These are phyloP conservation scores for Ehretia macrophylla DNA, from an alignment of 257 asterid species.

Conservation along the genomic window DNA sequence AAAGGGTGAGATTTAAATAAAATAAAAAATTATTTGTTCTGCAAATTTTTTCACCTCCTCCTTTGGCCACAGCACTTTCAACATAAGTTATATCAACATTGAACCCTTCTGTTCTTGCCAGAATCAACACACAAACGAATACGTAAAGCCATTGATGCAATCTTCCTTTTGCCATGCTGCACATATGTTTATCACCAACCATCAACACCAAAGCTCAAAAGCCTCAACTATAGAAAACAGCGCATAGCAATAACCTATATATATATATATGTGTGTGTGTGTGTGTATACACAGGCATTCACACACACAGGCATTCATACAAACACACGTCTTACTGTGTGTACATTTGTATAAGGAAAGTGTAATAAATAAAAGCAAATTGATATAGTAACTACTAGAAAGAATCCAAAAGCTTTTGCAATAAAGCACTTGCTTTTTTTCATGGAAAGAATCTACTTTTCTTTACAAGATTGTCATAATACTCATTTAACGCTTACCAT, in stretches of 20 bases:
- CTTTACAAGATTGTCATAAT: too few species aligned
- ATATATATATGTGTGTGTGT: too few species aligned
- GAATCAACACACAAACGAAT: conserved; percentile 17
- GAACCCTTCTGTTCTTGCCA: conserved; percentile 26
- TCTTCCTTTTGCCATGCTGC: conserved; percentile 35
- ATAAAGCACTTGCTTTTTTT: too few species aligned
- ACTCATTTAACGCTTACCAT: too few species aligned
- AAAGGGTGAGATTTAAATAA: not conserved
- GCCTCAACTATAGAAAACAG: not conserved
- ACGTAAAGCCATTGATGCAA: conserved; percentile 28
- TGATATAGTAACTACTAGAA: too few species aligned
- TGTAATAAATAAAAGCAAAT: not conserved
- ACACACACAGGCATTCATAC: too few species aligned
- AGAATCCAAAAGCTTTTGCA: too few species aligned
- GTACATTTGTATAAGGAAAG: not conserved
- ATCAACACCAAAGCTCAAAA: not conserved
- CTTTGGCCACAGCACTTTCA: conserved; percentile 53
- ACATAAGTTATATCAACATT: conserved; percentile 45
- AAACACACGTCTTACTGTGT: not conserved
- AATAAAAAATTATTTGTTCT: not conserved
- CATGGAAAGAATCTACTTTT: too few species aligned
- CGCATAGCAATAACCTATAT: not conserved
- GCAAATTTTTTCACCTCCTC: conserved; percentile 47
- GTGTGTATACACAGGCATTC: too few species aligned
- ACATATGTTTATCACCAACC: not conserved